phyloP scores from a whole-genome alignment of 257 asterid species.

The Euphrasia confusa region DNA sequence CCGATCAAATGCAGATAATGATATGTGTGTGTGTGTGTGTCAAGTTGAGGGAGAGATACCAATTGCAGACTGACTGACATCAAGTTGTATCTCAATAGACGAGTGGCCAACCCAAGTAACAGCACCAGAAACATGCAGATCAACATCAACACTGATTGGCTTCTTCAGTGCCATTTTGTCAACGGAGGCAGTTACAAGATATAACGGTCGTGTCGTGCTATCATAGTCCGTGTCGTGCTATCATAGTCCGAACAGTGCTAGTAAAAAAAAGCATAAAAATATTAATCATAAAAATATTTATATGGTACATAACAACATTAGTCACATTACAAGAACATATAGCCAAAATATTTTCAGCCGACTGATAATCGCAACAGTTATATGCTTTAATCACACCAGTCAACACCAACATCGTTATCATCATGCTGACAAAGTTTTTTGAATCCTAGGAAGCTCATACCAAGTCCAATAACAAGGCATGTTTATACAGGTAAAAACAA shows the following conservation, averaged over 20 bases:
- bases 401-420: not conserved
- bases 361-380: not conserved
- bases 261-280: slow-evolving; percentile 23
- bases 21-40: not conserved
- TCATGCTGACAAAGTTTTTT: not conserved
- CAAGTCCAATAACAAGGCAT: slow-evolving; percentile 2
- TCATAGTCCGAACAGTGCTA: slow-evolving; percentile 87
- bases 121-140: slow-evolving; percentile 75
- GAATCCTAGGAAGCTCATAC: slow-evolving; percentile 3
- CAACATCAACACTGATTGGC: slow-evolving; percentile 73
- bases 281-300: not conserved
- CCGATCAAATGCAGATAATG: no score
- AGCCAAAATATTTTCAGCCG: not conserved
- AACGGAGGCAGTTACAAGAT: slow-evolving; percentile 88
- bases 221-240: slow-evolving; percentile 79
- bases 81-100: slow-evolving; percentile 93
- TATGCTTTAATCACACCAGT: not conserved
- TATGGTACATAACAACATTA: not conserved
- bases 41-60: slow-evolving; percentile 40
- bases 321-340: not conserved
- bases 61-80: slow-evolving; percentile 59
- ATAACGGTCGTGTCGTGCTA: slow-evolving; percentile 76
- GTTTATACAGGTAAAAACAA: no score
- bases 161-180: slow-evolving; percentile 93
- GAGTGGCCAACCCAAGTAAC: slow-evolving; percentile 96